Percentiles rank a stretch among this genome's conserved stretches.
These are phyloP conservation scores for Martensiomyces pterosporus DNA, from an alignment of 192 early-diverging fungal genomes.

Conservation along the genomic window DNA sequence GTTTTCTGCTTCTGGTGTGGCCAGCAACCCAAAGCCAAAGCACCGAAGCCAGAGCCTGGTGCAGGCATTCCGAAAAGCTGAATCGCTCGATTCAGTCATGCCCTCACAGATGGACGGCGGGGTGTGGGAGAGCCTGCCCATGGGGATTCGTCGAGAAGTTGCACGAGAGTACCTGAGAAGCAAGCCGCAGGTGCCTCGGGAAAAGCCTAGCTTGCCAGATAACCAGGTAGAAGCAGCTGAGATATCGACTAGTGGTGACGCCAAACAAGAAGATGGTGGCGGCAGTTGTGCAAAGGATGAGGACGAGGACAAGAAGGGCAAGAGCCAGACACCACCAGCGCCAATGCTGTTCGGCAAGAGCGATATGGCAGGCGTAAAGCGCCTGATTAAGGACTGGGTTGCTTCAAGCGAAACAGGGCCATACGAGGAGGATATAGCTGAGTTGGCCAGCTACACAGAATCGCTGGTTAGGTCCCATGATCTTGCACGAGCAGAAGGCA, in stretches of 20 bases:
- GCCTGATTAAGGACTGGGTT: conserved; percentile 25
- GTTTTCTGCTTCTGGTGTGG: conserved; percentile 4
- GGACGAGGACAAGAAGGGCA: no score
- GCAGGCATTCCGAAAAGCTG: conserved; percentile 28
- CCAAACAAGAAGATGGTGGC: not conserved
- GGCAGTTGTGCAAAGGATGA: no score
- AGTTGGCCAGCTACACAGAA: conserved; percentile 30
- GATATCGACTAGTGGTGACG: not conserved
- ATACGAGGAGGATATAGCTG: conserved; percentile 21
- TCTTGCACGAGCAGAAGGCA: conserved; percentile 11
- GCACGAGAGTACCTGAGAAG: conserved; percentile 27
- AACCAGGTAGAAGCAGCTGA: not conserved
- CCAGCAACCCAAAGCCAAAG: not conserved
- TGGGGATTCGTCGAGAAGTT: conserved; percentile 32
- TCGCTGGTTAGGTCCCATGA: conserved; percentile 17
- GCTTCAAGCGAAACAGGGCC: conserved; percentile 15
- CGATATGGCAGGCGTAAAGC: conserved; percentile 8
- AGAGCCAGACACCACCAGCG: not conserved
- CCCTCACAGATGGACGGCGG: conserved; percentile 41
- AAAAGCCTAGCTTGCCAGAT: no score
- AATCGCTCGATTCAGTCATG: conserved; percentile 29
- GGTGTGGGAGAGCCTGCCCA: conserved; percentile 29
- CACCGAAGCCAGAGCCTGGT: conserved; percentile 11
- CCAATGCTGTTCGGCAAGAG: conserved; percentile 25
- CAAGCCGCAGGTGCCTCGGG: no score